These are phyloP conservation scores for Colletotrichum destructivum DNA, from an alignment of 2,329 filamentous ascomycete genomes.

Conservation along the genomic window DNA sequence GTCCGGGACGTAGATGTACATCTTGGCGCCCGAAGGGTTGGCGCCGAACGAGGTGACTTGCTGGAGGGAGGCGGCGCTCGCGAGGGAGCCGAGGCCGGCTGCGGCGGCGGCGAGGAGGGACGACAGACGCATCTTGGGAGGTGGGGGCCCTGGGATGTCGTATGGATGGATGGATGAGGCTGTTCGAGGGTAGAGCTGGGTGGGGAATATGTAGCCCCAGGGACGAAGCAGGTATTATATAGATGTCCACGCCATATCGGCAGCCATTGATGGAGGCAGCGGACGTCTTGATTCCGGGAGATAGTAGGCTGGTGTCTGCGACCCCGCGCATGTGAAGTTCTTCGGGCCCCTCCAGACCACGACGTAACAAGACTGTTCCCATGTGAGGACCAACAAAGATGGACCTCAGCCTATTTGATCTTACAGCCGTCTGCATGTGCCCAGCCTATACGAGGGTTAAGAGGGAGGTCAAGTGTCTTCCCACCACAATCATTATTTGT, in stretches of 20 bases:
- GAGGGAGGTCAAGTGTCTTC: background rate
- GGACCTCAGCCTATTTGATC: no score
- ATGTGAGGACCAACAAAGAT: background rate
- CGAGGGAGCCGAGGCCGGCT: slow-evolving; percentile 39
- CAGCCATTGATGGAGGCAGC: slow-evolving; percentile 10
- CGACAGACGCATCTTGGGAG: slow-evolving; percentile 15
- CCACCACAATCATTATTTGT: no score
- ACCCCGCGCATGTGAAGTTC: background rate
- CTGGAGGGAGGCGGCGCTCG: slow-evolving; percentile 49
- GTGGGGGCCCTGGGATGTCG: background rate
- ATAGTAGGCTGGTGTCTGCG: slow-evolving; percentile 14
- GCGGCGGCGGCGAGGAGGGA: slow-evolving; percentile 14
- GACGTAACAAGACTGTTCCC: background rate
- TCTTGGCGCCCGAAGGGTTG: slow-evolving; percentile 46
- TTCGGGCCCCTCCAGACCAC: background rate
- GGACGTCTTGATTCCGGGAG: slow-evolving; percentile 33
- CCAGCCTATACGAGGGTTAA: no score
- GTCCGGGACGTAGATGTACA: slow-evolving; percentile 50
- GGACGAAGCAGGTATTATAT: background rate
- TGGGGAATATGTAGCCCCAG: background rate
- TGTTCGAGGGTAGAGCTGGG: no score
- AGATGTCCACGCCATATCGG: background rate
- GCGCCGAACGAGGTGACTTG: slow-evolving; percentile 59
- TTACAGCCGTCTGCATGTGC: background rate
- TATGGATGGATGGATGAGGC: background rate